Conservation (phyloP, 2,329 filamentous ascomycete genomes). For the Phialophora chinensis region DNA sequence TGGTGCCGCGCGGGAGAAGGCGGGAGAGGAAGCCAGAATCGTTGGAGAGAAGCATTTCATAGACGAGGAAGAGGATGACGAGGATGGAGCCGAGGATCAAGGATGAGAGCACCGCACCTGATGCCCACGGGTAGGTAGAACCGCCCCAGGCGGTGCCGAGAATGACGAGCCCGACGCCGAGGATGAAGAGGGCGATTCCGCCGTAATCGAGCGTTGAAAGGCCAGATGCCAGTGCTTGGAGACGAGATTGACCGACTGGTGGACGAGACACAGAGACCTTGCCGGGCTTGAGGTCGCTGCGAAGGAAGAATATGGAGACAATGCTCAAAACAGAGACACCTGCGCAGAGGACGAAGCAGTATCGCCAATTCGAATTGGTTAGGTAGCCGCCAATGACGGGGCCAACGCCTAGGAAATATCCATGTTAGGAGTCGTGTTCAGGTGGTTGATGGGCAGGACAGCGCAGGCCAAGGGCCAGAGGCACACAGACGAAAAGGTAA, state of each 20-base stretch:
- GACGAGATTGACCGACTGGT: constrained; percentile 1
- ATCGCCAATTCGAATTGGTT: constrained; percentile 65
- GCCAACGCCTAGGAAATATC: constrained; percentile 49
- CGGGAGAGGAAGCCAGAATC: constrained; percentile 56
- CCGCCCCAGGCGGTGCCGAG: constrained; percentile 55
- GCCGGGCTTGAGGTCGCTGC: constrained; percentile 63
- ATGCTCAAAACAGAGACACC: constrained; percentile 31
- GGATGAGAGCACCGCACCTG: constrained; percentile 46
- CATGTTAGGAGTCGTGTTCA: constrained; percentile 7
- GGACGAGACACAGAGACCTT: constrained; percentile 38
- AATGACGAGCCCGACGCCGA: constrained; percentile 52
- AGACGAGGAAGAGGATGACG: constrained; percentile 48
- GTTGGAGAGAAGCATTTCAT: constrained; percentile 54
- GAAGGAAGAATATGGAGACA: constrained; percentile 60
- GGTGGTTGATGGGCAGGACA: background rate
- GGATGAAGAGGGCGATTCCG: constrained; percentile 53
- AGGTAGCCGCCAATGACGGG: constrained; percentile 66
- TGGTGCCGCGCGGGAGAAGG: constrained; percentile 58
- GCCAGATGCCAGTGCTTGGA: constrained; percentile 52
- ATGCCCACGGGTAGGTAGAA: constrained; percentile 52
- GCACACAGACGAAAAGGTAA: background rate
- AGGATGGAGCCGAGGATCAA: constrained; percentile 49
- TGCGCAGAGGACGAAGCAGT: constrained; percentile 59
- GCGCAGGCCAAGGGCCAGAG: too few species aligned
- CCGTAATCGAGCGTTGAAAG: constrained; percentile 59